These are phyloP conservation scores for Serendipita indica DNA, from an alignment of 768 basidiomycete species.

Conservation along the genomic window DNA sequence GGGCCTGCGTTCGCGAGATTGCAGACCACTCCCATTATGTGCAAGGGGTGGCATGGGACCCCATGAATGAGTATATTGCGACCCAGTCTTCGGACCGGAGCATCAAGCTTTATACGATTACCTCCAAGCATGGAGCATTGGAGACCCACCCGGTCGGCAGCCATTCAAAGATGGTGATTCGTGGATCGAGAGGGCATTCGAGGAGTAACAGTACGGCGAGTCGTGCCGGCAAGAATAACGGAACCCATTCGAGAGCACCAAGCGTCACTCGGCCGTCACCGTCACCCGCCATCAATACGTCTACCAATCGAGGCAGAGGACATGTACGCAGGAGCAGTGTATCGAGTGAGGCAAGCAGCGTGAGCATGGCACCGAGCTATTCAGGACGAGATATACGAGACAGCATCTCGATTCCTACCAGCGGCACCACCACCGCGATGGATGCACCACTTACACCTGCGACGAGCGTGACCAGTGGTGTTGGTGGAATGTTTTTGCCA, in stretches of 20 bases:
- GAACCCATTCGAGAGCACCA: not conserved
- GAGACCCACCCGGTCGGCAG: constrained; percentile 86
- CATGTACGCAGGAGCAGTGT: constrained; percentile 2
- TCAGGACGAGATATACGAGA: not conserved
- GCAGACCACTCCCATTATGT: constrained; percentile 94
- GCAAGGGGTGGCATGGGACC: constrained; percentile 98
- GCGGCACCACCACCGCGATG: not conserved
- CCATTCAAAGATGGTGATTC: constrained; percentile 60
- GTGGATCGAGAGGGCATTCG: constrained; percentile 29
- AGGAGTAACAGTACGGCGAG: not conserved
- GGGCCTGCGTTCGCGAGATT: constrained; percentile 76
- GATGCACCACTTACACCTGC: constrained; percentile 7
- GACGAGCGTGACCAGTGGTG: not conserved
- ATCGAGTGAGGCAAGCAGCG: constrained; percentile 5
- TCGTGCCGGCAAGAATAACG: not conserved
- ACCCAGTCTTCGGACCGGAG: constrained; percentile 94
- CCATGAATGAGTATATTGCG: constrained; percentile 90
- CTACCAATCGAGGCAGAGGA: not conserved
- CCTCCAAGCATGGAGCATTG: constrained; percentile 61
- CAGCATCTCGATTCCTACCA: not conserved
- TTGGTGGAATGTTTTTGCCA: constrained; percentile 1
- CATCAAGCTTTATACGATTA: constrained; percentile 85
- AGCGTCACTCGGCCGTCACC: not conserved
- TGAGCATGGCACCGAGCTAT: constrained; percentile 3
- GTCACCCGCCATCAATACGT: not conserved